phyloP scores from a whole-genome alignment of 495 filamentous ascomycete genomes.

The Evernia prunastri region DNA sequence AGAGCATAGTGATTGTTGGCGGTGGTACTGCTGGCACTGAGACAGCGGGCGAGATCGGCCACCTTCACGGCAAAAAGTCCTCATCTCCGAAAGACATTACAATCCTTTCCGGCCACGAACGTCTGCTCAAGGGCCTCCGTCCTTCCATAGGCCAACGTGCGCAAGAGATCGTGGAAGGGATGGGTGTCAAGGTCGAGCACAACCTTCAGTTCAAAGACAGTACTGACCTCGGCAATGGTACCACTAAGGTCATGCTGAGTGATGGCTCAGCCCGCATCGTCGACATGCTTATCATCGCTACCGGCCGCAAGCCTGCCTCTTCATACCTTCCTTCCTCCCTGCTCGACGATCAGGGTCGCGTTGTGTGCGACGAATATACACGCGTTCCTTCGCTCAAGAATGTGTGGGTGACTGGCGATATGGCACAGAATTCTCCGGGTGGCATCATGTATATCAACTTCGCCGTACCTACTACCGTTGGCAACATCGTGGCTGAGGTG shows the following conservation, averaged over 20 bases:
- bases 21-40: conserved; percentile 30
- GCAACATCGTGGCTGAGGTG: conserved; percentile 23
- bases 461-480: conserved; percentile 9
- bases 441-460: conserved; percentile 21
- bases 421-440: conserved; percentile 28
- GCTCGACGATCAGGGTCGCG: conserved; percentile 39
- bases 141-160: conserved; percentile 32
- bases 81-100: conserved; percentile 39
- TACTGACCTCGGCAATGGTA: conserved; percentile 8
- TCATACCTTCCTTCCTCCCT: conserved; percentile 43
- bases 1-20: conserved; percentile 26
- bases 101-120: conserved; percentile 39
- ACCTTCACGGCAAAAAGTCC: conserved; percentile 25
- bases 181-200: conserved; percentile 44
- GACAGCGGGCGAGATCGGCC: conserved; percentile 27
- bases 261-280: conserved; percentile 29
- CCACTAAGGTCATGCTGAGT: conserved; percentile 19
- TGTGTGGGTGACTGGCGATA: conserved; percentile 50
- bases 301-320: conserved; percentile 50
- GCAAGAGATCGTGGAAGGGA: conserved; percentile 41
- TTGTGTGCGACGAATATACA: conserved; percentile 41
- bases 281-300: conserved; percentile 52
- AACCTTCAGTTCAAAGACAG: conserved; percentile 32
- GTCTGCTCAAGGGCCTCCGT: conserved; percentile 36
- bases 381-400: conserved; percentile 27